A percentile compares a stretch with the other conserved stretches of the same genome.
phyloP scores from a whole-genome alignment of 768 basidiomycete genomes.

The Xerocomellus amylosporus region DNA sequence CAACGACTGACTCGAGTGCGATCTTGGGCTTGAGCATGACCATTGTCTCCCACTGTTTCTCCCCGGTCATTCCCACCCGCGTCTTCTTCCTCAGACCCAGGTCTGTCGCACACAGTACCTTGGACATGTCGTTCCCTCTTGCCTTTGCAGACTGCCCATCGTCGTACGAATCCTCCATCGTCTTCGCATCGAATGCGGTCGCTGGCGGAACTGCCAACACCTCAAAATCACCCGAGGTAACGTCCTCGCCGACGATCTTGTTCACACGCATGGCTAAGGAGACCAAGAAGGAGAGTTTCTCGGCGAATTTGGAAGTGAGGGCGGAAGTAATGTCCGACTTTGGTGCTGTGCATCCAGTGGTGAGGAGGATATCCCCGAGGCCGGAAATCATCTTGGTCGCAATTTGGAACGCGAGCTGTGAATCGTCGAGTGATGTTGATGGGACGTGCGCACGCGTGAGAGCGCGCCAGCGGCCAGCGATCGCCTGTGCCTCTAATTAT shows the following conservation, averaged over 20 bases:
- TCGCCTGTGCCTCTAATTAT: conserved; percentile 40
- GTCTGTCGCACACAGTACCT: conserved; percentile 38
- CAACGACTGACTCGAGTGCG: conserved; percentile 36
- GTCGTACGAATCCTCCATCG: conserved; percentile 35
- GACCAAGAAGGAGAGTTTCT: conserved; percentile 42
- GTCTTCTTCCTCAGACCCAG: conserved; percentile 35
- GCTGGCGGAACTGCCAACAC: conserved; percentile 26
- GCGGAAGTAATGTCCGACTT: conserved; percentile 35
- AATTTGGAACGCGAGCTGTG: conserved; percentile 24
- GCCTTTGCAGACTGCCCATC: conserved; percentile 18
- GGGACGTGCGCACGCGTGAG: conserved; percentile 37
- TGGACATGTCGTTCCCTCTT: conserved; percentile 2
- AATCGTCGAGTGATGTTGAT: conserved; percentile 18
- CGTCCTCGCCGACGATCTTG: conserved; percentile 31
- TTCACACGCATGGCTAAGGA: conserved; percentile 49
- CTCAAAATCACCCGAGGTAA: conserved; percentile 33
- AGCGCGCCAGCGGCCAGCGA: conserved; percentile 45
- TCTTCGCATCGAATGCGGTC: conserved; percentile 23
- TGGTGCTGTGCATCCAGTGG: conserved; percentile 24
- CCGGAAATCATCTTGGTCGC: conserved; percentile 24
- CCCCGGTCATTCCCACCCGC: conserved; percentile 22
- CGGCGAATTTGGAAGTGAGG: conserved; percentile 43
- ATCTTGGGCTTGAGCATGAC: conserved; percentile 39
- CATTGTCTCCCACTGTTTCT: conserved; percentile 32
- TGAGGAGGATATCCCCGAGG: conserved; percentile 29